A percentile compares a stretch with the other conserved stretches of the same genome.
phyloP scores from a whole-genome alignment of 2,329 filamentous ascomycete species.

The Talaromyces atroroseus region DNA sequence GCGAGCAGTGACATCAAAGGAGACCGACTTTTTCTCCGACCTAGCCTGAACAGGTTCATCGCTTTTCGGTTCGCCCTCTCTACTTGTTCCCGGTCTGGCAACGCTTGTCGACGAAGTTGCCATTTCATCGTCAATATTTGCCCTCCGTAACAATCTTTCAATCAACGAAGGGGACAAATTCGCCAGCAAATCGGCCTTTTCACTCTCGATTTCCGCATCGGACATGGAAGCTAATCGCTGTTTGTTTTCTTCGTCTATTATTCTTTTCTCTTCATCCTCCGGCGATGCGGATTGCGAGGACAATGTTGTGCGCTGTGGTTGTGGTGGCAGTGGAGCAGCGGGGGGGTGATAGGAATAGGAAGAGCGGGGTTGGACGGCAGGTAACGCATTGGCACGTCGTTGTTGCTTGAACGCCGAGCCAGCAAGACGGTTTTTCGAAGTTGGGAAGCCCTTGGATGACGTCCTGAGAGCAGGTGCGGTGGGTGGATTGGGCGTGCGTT shows the following conservation, averaged over 20 bases:
- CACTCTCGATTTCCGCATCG: conserved; percentile 70
- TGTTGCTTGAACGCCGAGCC: conserved; percentile 76
- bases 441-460: conserved; percentile 69
- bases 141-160: conserved; percentile 67
- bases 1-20: conserved; percentile 18
- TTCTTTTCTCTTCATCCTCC: conserved; percentile 53
- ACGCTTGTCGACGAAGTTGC: not conserved
- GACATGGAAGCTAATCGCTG: conserved; percentile 73
- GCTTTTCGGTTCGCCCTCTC: not conserved
- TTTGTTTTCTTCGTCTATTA: conserved; percentile 79
- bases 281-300: not conserved
- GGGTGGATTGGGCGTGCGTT: conserved; percentile 56
- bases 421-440: conserved; percentile 70
- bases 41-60: not conserved
- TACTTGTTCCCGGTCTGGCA: not conserved
- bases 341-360: conserved; percentile 11
- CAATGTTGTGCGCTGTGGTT: not conserved
- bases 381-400: conserved; percentile 18
- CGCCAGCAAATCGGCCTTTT: conserved; percentile 73
- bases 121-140: conserved; percentile 62
- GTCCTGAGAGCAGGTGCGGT: conserved; percentile 50
- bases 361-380: not conserved
- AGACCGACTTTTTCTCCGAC: conserved; percentile 25
- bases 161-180: conserved; percentile 70
- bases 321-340: conserved; percentile 31